phyloP scores from a whole-genome alignment of 202 grass and related monocot genomes.

The Musa balbisiana region DNA sequence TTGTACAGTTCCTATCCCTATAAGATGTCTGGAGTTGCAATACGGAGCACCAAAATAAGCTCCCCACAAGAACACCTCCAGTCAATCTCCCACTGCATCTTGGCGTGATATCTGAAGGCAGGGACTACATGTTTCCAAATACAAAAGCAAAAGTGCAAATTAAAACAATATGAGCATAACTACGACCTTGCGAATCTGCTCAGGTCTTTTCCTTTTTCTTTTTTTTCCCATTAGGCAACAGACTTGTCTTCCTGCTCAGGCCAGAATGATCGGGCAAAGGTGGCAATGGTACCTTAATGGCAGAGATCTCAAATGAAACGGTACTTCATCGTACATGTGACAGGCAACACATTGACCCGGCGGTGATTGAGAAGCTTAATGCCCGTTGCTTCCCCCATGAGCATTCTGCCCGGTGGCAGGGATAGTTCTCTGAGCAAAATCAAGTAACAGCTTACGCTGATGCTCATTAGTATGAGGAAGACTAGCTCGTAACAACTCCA shows the following conservation, averaged over 20 bases:
- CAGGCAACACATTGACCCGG: background rate
- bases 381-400: conserved; percentile 5
- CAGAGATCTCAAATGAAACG: no score
- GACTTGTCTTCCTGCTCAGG: no score
- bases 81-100: conserved; percentile 1
- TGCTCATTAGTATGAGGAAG: conserved; percentile 22
- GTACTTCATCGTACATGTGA: no score
- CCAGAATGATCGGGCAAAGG: no score
- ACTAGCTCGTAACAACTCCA: conserved; percentile 17
- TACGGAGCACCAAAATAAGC: conserved; percentile 24
- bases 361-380: background rate
- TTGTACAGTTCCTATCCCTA: conserved; percentile 17
- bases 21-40: conserved; percentile 1
- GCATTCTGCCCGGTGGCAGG: background rate
- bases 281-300: no score
- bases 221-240: no score
- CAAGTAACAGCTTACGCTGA: conserved; percentile 15
- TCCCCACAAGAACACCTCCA: conserved; percentile 11
- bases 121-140: no score
- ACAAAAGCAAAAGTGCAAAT: background rate
- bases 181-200: no score
- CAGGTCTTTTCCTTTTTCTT: no score
- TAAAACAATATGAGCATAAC: background rate
- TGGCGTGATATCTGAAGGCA: background rate
- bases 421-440: conserved; percentile 15